phyloP scores from a whole-genome alignment of 2,329 filamentous ascomycete genomes.

The Aureobasidium subglaciale region DNA sequence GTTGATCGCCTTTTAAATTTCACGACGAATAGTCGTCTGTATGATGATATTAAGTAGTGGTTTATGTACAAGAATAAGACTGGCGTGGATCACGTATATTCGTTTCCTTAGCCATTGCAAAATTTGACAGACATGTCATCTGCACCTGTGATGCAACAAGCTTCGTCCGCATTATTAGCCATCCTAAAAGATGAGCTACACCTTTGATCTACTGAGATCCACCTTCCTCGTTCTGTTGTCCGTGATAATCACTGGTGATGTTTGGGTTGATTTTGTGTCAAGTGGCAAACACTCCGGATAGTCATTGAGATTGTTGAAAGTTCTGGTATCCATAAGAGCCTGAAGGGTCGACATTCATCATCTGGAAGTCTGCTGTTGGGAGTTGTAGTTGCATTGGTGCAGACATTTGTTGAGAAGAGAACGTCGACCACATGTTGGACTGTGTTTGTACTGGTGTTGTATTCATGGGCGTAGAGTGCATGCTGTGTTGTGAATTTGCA shows the following conservation, averaged over 20 bases:
- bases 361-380: background rate
- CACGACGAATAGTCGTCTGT: background rate
- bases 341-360: conserved; percentile 4
- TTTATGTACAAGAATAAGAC: conserved; percentile 1
- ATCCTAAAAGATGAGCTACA: background rate
- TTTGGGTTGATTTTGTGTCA: background rate
- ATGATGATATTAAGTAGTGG: background rate
- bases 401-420: conserved; percentile 4
- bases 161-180: background rate
- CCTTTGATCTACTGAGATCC: background rate
- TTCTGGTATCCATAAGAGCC: background rate
- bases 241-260: background rate
- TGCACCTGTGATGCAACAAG: background rate
- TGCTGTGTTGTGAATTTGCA: background rate
- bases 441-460: background rate
- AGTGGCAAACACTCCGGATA: background rate
- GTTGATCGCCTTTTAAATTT: background rate
- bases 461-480: conserved; percentile 7
- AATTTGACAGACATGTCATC: background rate
- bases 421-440: conserved; percentile 1
- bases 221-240: background rate
- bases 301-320: background rate
- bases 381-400: background rate
- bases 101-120: conserved; percentile 1
- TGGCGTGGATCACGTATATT: background rate